Conservation (phyloP, 768 basidiomycete species). For the Lentinus brumalis region DNA sequence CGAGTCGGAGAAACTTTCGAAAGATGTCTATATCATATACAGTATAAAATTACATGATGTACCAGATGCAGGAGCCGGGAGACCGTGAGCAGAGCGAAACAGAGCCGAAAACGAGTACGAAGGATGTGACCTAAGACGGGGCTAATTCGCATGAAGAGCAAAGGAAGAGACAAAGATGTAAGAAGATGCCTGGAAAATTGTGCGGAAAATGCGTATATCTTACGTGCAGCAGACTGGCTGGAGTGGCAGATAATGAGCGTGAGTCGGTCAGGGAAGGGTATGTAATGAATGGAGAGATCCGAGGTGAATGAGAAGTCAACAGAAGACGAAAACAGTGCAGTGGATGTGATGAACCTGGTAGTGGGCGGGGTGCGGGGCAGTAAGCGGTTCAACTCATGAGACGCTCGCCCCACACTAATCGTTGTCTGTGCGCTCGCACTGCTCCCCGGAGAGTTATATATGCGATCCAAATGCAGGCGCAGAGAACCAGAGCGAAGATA, state of each 20-base stretch:
- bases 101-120: not conserved
- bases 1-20: not conserved
- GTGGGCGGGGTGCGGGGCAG: not conserved
- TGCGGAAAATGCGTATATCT: not conserved
- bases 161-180: not conserved
- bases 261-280: not conserved
- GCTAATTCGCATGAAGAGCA: not conserved
- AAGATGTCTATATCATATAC: not conserved
- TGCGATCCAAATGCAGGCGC: constrained; percentile 58
- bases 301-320: not conserved
- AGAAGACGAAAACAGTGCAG: not conserved
- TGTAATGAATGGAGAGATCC: not conserved
- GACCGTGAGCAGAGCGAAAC: not conserved
- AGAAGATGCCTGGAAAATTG: not conserved
- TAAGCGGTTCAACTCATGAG: constrained; percentile 58
- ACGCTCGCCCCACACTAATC: constrained; percentile 79
- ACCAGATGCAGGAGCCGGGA: not conserved
- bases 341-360: not conserved
- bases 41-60: not conserved
- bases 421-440: constrained; percentile 71
- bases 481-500: constrained; percentile 57
- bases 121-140: not conserved
- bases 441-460: constrained; percentile 67
- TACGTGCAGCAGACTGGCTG: not conserved
- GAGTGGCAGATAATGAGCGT: not conserved